phyloP scores from a whole-genome alignment of 1,284 basidiomycete genomes.

The Leccinum laetum region DNA sequence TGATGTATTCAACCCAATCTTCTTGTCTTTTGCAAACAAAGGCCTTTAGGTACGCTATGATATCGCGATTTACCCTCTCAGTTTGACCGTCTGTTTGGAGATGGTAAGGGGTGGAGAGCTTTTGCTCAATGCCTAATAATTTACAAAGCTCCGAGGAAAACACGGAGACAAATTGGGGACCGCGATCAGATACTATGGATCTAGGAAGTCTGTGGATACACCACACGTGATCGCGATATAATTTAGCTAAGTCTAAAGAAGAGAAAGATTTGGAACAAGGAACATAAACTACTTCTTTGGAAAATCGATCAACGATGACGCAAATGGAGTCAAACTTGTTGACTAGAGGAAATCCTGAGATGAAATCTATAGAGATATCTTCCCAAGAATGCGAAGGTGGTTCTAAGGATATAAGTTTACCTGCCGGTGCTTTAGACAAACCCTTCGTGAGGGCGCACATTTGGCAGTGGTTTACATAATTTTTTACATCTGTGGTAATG shows the following conservation, averaged over 20 bases:
- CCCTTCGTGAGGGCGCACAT: background rate
- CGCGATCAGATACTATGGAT: background rate
- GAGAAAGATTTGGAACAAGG: too few species aligned
- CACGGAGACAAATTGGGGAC: background rate
- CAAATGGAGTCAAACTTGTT: background rate
- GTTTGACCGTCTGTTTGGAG: background rate
- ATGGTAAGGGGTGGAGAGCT: background rate
- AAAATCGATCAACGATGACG: background rate
- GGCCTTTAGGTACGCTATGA: background rate
- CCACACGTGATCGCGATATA: background rate
- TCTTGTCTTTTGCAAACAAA: background rate
- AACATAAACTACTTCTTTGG: background rate
- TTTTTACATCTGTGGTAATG: background rate
- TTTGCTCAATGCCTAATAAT: accelerated
- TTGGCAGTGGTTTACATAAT: background rate
- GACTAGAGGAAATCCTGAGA: background rate
- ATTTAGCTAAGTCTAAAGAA: too few species aligned
- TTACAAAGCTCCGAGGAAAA: background rate
- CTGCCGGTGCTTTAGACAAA: background rate
- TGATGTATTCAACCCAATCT: background rate
- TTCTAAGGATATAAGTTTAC: background rate
- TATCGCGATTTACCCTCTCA: background rate
- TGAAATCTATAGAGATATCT: background rate
- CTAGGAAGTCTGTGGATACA: accelerated
- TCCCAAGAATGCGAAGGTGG: background rate